These are phyloP conservation scores for Eimeria necatrix DNA, from an alignment of 169 alveolate genomes.

Conservation along the genomic window DNA sequence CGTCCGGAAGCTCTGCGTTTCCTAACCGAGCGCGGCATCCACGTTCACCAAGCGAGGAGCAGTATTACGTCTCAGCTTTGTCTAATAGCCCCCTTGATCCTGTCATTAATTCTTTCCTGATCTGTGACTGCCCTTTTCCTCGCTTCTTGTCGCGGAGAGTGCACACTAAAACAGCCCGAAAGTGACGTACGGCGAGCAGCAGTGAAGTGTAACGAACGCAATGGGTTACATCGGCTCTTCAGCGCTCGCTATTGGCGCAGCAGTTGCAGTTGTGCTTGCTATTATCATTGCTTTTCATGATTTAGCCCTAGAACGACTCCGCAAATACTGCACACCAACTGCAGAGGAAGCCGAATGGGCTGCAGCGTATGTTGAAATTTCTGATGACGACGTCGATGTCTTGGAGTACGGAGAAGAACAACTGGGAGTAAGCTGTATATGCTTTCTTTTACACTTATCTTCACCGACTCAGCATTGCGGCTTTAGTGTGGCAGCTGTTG, in stretches of 20 bases:
- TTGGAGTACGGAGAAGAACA: slow-evolving; percentile 33
- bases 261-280: slow-evolving; percentile 39
- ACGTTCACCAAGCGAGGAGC: no score
- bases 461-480: no score
- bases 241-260: slow-evolving; percentile 45
- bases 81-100: no score
- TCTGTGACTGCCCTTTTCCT: no score
- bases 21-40: no score
- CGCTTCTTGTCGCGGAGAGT: no score
- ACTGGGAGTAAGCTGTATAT: slow-evolving; percentile 17
- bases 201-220: neutral
- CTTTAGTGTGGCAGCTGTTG: no score
- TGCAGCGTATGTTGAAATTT: slow-evolving; percentile 29
- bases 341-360: slow-evolving; percentile 63
- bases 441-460: neutral
- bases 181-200: no score
- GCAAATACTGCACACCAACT: slow-evolving; percentile 43
- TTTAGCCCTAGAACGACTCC: slow-evolving; percentile 21
- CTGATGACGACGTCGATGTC: slow-evolving; percentile 42
- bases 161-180: no score
- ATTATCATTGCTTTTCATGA: slow-evolving; percentile 48
- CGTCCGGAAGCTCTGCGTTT: no score
- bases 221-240: slow-evolving; percentile 41
- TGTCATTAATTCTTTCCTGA: no score
- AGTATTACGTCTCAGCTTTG: no score